Conservation (phyloP, 768 basidiomycete species). For the Dacryopinax primogenitus region DNA sequence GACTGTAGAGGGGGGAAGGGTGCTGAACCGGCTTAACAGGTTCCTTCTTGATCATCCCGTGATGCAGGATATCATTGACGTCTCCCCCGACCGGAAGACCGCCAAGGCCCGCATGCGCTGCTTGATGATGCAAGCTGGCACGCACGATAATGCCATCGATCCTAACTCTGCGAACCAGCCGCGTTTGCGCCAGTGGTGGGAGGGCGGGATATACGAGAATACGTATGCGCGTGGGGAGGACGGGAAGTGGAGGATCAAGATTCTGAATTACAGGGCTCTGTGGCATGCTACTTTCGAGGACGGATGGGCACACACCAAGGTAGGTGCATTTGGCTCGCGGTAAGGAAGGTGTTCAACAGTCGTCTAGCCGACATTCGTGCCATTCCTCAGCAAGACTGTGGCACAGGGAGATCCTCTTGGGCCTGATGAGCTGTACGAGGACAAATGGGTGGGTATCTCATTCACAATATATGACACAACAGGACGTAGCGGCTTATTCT, state of each 20-base stretch:
- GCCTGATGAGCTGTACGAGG: not conserved
- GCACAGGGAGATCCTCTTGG: not conserved
- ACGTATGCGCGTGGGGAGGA: not conserved
- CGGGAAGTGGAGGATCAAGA: slow-evolving; percentile 11
- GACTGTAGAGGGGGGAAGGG: not conserved
- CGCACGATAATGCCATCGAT: not conserved
- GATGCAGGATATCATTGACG: slow-evolving; percentile 12
- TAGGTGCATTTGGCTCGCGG: not conserved
- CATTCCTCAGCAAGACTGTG: not conserved
- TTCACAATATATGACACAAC: not conserved
- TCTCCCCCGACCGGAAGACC: slow-evolving; percentile 9
- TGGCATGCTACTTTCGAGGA: slow-evolving; percentile 10
- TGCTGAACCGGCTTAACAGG: not conserved
- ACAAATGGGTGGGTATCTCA: slow-evolving; percentile 5
- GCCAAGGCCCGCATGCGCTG: slow-evolving; percentile 10
- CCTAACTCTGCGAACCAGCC: not conserved
- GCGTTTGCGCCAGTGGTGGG: slow-evolving; percentile 4
- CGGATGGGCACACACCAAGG: slow-evolving; percentile 10
- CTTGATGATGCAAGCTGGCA: slow-evolving; percentile 13
- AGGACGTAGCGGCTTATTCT: slow-evolving; percentile 2
- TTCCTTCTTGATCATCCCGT: not conserved
- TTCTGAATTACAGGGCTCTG: slow-evolving; percentile 10
- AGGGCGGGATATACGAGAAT: slow-evolving; percentile 13
- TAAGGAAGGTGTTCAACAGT: not conserved
- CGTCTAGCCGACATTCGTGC: not conserved